Evolutionary conservation across 176 grass and related monocot genomes (phyloP), one percentile per base, ranked within the genome.

Genomic region (Phyllostachys edulis): DNA sequence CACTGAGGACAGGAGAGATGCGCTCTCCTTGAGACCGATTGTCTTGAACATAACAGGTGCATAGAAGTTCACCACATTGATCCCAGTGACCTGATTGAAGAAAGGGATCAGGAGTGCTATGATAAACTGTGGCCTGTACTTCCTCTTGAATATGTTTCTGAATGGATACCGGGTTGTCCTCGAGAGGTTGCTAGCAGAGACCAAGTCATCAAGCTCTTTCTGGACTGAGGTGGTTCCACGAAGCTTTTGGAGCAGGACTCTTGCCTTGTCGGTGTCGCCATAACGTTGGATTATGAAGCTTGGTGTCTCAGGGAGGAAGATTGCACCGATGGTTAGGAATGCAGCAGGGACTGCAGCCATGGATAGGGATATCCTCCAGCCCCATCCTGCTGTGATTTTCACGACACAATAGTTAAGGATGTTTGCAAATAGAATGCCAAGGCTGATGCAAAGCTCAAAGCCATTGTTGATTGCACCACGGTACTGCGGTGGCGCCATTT

Each of bases 261-360:
- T 75, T 4, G 91, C 93, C 59, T 88, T 79, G 26, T 87, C 49
- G 41, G 80, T 61, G 56, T 94, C 70, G 5, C 85, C 91, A 0
- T 82, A 71, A 6, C 66, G 79, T 54, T 98, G 91, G 17, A 99
- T 85, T 72, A 92, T 71, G 63, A 89, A 93, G 71, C 90, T 99
- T 27, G 89, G 96, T 0, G 91, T 95, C 69, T 99, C 96, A 0
- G 93, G 96, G 39, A 99, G 96, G 79, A 96, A 94, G 60, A 96
- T 21, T 20, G 89, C 70, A 12, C 91, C 89, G 2, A 92, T 67
- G 60, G 91, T 86, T 64, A 99, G 78, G 60, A 96, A 81, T 9
- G 84, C 49, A 50, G 96, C 96, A 9, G 96, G 96, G 41, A 94
- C 65, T 47, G 91, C 85, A 13, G 96, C 96, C 52, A 90, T 73